Evolutionary conservation across 1,139 yeast genomes (phyloP), one percentile per base, ranked within the genome.

Genomic region (Lizanozyma gosingica): DNA sequence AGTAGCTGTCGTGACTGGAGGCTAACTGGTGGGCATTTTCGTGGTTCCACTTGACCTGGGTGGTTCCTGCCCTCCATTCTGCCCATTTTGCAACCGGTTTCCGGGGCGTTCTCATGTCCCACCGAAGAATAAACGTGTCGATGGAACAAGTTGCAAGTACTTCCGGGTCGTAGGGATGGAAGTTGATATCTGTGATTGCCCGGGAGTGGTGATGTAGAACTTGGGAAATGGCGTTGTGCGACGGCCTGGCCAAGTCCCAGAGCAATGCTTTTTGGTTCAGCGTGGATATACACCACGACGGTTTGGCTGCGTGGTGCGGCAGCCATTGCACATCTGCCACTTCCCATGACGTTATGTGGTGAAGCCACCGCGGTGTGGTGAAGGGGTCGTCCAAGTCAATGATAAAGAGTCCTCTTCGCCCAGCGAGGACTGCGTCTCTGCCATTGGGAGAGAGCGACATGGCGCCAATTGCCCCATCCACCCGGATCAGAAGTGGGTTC

Each of bases 321-420:
- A 94, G 86, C 97, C 98, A 92, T 57, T 92, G 97, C 1, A 90
- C 97, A 57, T 92, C 97, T 0, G 98, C 97, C 2, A 92, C 98
- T 59, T 92, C 97, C 98, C 98, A 94, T 0, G 95, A 81, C 0
- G 97, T 90, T 29, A 80, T 71, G 55, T 92, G 97, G 43, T 82
- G 94, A 18, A 92, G 72, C 88, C 94, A 86, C 44, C 98, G 66
- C 0, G 98, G 98, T 1, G 95, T 88, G 1, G 94, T 80, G 60
- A 87, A 90, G 1, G 97, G 97, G 58, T 92, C 96, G 52, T 92
- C 96, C 38, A 92, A 60, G 59, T 92, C 97, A n/a, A 92, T 81
- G 37, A 92, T 79, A 55, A 81, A 85, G 15, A 92, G 67, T 0
- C 98, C 98, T 44, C 83, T 71, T 40, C 96, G 74, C 4, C 94